A percentile compares a stretch with the other conserved stretches of the same genome.
Conservation (phyloP, 495 filamentous ascomycete genomes). For the Chaetomium fimeti region DNA sequence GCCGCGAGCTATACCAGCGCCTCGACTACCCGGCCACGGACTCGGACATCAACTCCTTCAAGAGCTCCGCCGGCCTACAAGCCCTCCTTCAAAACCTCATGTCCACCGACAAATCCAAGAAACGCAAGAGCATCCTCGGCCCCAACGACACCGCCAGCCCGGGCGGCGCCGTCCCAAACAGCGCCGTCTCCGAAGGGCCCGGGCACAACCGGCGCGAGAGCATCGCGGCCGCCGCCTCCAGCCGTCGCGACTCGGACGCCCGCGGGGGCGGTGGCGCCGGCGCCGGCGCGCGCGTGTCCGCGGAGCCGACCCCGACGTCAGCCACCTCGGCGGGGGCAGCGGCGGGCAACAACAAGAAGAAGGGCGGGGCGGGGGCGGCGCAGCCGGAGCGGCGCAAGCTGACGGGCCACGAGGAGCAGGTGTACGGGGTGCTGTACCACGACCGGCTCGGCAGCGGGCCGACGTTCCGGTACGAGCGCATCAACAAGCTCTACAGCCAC, state of each 20-base stretch:
- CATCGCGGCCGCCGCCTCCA: slow-evolving; percentile 41
- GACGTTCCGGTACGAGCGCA: slow-evolving; percentile 77
- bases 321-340: slow-evolving; percentile 25
- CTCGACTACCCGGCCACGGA: slow-evolving; percentile 75
- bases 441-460: slow-evolving; percentile 75
- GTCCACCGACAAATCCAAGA: slow-evolving; percentile 81
- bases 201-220: slow-evolving; percentile 51
- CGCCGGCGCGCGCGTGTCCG: slow-evolving; percentile 25
- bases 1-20: slow-evolving; percentile 82
- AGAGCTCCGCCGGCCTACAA: slow-evolving; percentile 72
- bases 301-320: slow-evolving; percentile 34
- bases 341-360: slow-evolving; percentile 51
- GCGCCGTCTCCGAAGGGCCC: slow-evolving; percentile 34
- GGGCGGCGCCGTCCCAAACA: slow-evolving; percentile 38
- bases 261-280: slow-evolving; percentile 27
- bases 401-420: slow-evolving; percentile 66
- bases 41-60: slow-evolving; percentile 68
- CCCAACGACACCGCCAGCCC: slow-evolving; percentile 45
- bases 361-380: slow-evolving; percentile 40
- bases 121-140: slow-evolving; percentile 62
- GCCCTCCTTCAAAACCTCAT: slow-evolving; percentile 75
- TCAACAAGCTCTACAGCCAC: slow-evolving; percentile 76
- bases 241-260: slow-evolving; percentile 52
- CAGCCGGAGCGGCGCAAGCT: slow-evolving; percentile 64
- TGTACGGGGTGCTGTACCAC: slow-evolving; percentile 81